Percentiles rank a stretch among this genome's conserved stretches.
Evolutionary conservation across 2,329 filamentous ascomycete genomes (phyloP).

Genomic region (Aureobasidium sp.): DNA sequence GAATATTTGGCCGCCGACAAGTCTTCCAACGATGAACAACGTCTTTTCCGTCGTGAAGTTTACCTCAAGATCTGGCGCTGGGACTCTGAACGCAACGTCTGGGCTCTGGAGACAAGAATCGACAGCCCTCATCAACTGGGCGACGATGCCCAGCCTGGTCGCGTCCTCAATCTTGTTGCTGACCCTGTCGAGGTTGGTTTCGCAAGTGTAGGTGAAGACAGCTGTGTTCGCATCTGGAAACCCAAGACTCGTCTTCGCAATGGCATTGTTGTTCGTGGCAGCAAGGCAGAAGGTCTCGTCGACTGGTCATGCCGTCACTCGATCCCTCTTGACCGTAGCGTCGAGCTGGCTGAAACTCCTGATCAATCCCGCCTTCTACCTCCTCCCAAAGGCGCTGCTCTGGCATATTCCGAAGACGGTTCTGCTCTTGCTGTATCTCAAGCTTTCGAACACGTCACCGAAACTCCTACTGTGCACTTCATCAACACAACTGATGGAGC

Average conservation of each 20-base stretch:
- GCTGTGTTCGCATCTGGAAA: slow-evolving; percentile 71
- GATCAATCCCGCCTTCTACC: neutral
- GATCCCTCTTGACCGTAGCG: slow-evolving; percentile 26
- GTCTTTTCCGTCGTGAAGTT: slow-evolving; percentile 54
- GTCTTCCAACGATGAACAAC: slow-evolving; percentile 30
- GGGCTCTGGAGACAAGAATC: slow-evolving; percentile 74
- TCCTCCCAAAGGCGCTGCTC: slow-evolving; percentile 44
- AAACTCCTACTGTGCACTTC: slow-evolving; percentile 60
- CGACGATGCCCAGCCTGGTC: slow-evolving; percentile 39
- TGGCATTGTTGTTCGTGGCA: slow-evolving; percentile 55
- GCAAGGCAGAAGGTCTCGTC: slow-evolving; percentile 50
- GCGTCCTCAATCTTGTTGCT: slow-evolving; percentile 64
- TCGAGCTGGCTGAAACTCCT: slow-evolving; percentile 8
- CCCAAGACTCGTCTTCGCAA: slow-evolving; percentile 60
- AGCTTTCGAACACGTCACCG: slow-evolving; percentile 32
- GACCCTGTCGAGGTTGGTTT: slow-evolving; percentile 65
- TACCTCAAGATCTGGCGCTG: slow-evolving; percentile 87
- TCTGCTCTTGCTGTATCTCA: slow-evolving; percentile 64
- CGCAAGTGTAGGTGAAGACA: slow-evolving; percentile 77
- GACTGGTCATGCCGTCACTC: slow-evolving; percentile 62
- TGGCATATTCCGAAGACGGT: slow-evolving; percentile 77
- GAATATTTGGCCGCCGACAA: slow-evolving; percentile 43
- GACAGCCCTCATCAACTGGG: slow-evolving; percentile 64
- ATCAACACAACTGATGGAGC: slow-evolving; percentile 64
- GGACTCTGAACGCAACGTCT: slow-evolving; percentile 44